Conservation (phyloP, 106 monocot species). For the Alisma plantagoaquatica region DNA sequence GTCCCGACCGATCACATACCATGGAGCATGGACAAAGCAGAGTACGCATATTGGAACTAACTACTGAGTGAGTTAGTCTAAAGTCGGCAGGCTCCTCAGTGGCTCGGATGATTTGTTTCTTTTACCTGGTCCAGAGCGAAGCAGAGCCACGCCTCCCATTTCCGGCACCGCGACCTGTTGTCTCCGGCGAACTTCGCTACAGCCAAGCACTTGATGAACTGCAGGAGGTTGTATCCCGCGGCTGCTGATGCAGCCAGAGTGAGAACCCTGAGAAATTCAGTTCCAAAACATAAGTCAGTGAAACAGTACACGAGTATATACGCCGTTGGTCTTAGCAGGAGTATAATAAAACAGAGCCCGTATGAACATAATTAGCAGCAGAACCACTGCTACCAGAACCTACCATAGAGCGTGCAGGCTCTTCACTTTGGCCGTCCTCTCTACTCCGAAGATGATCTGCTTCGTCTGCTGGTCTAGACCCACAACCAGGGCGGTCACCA, state of each 20-base stretch:
- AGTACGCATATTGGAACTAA: too few relatives aligned
- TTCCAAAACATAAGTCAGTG: too few relatives aligned
- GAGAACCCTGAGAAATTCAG: constrained; percentile 49
- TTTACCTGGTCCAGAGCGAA: constrained; percentile 42
- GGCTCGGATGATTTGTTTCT: too few relatives aligned
- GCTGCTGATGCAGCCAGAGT: constrained; percentile 20
- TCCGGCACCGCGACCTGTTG: constrained; percentile 2
- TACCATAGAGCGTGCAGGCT: constrained; percentile 22
- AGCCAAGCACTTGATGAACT: constrained; percentile 25
- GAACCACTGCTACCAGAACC: too few relatives aligned
- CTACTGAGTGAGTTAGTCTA: too few relatives aligned
- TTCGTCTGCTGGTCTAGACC: constrained; percentile 39
- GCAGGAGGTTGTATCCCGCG: constrained; percentile 51
- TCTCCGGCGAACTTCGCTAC: constrained; percentile 2
- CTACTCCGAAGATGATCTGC: constrained; percentile 22
- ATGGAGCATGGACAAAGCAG: too few relatives aligned
- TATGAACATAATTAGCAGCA: too few relatives aligned
- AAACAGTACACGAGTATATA: too few relatives aligned
- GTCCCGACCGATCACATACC: too few relatives aligned
- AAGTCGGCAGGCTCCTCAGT: too few relatives aligned
- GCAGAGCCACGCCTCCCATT: constrained; percentile 19
- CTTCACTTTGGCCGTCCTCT: constrained; percentile 29
- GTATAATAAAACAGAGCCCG: too few relatives aligned
- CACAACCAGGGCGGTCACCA: constrained; percentile 19
- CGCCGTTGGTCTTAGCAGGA: too few relatives aligned